Conservation (phyloP, 805 yeast genomes). For the Candida insectorum region DNA sequence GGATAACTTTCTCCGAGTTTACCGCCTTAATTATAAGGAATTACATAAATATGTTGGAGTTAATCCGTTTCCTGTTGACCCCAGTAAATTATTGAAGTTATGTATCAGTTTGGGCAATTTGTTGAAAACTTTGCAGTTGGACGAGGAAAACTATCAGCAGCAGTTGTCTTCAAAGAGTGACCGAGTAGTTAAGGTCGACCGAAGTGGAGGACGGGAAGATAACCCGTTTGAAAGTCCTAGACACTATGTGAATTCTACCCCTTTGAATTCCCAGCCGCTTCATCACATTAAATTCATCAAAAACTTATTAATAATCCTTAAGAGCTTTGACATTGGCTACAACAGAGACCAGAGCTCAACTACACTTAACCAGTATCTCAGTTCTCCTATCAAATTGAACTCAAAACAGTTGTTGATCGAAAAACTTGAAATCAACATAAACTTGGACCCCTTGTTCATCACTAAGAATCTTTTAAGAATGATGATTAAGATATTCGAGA, state of each 20-base stretch:
- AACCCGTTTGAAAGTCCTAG: constrained; percentile 13
- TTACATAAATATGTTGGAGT: constrained; percentile 5
- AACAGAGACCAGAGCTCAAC: constrained; percentile 5
- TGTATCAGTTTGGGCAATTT: constrained; percentile 42
- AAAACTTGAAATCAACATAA: constrained; percentile 41
- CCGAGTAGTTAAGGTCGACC: constrained; percentile 4
- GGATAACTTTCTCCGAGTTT: constrained; percentile 28
- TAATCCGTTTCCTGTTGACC: constrained; percentile 29
- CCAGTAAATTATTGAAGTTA: constrained; percentile 35
- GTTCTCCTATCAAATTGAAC: constrained; percentile 38
- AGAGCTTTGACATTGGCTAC: constrained; percentile 38
- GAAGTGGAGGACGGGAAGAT: constrained; percentile 6
- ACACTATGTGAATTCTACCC: constrained; percentile 11
- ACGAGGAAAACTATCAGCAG: constrained; percentile 27
- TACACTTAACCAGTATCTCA: constrained; percentile 13
- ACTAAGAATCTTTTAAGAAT: constrained; percentile 32
- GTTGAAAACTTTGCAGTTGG: constrained; percentile 31
- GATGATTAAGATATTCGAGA: constrained; percentile 22
- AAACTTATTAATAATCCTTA: constrained; percentile 29
- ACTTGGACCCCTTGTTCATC: constrained; percentile 36
- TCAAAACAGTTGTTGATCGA: constrained; percentile 41
- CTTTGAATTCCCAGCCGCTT: constrained; percentile 18
- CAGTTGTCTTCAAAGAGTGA: constrained; percentile 13
- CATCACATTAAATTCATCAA: constrained; percentile 32
- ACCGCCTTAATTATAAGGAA: constrained; percentile 24